phyloP scores from a whole-genome alignment of 164 flowering plant species.

The Stephania japonica region DNA sequence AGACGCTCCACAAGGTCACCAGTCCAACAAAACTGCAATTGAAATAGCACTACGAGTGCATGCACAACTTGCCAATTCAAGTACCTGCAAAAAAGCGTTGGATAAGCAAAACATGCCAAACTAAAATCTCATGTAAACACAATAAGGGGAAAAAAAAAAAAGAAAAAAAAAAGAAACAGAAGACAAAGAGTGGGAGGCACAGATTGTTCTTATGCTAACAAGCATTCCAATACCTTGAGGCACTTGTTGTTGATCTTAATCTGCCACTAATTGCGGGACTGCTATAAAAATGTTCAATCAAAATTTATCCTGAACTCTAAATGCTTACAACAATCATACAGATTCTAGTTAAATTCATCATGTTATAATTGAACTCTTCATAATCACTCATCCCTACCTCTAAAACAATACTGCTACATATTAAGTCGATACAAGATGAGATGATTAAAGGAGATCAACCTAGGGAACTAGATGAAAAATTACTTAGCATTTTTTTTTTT shows the following conservation, averaged over 20 bases:
- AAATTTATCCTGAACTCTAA: neutral
- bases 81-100: conserved; percentile 14
- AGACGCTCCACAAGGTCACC: conserved; percentile 3
- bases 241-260: neutral
- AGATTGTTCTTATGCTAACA: neutral
- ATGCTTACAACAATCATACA: neutral
- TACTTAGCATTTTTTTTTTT: neutral
- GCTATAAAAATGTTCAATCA: neutral
- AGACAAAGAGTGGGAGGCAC: neutral
- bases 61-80: conserved; percentile 6
- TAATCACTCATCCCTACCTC: neutral
- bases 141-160: no score
- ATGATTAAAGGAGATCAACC: neutral
- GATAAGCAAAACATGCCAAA: neutral
- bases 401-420: neutral
- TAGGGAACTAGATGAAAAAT: neutral
- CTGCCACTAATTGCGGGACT: neutral
- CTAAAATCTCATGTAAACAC: neutral
- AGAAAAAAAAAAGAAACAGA: neutral
- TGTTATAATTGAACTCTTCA: neutral
- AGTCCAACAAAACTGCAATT: neutral
- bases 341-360: neutral
- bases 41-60: conserved; percentile 1
- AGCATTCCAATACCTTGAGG: neutral
- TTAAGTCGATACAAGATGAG: neutral